Conservation (phyloP, 495 filamentous ascomycete species). For the Trichoderma erinaceum region DNA sequence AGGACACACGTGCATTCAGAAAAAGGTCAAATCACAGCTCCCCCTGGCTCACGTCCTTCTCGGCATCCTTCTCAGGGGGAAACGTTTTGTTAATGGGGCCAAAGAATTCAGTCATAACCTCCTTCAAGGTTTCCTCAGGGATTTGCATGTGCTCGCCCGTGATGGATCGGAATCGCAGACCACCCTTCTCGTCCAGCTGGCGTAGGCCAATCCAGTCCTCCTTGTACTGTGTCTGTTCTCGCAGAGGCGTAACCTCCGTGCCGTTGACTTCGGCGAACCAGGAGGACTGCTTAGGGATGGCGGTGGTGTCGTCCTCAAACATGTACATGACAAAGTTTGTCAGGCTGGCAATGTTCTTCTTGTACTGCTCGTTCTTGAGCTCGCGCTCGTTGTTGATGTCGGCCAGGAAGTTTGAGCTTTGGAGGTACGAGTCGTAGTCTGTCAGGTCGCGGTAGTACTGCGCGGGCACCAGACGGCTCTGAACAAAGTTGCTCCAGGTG, state of each 20-base stretch:
- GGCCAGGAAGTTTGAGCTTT: conserved; percentile 88
- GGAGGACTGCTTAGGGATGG: conserved; percentile 82
- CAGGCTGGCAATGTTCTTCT: conserved; percentile 59
- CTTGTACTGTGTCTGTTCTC: conserved; percentile 68
- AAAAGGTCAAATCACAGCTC: not conserved
- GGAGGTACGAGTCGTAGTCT: conserved; percentile 67
- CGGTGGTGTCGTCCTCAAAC: conserved; percentile 80
- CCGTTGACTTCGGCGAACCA: conserved; percentile 87
- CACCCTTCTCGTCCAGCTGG: conserved; percentile 70
- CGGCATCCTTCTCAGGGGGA: not conserved
- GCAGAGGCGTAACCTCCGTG: conserved; percentile 59
- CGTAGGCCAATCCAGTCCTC: conserved; percentile 94
- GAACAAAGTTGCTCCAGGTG: conserved; percentile 70
- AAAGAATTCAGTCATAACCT: conserved; percentile 69
- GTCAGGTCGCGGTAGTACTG: conserved; percentile 85
- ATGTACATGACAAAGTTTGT: conserved; percentile 83
- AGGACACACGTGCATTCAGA: not conserved
- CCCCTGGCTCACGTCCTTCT: not conserved
- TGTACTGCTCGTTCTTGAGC: conserved; percentile 68
- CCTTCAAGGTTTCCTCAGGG: conserved; percentile 56
- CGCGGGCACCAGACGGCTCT: conserved; percentile 76
- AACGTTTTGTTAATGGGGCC: conserved; percentile 40
- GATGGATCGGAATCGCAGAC: conserved; percentile 63
- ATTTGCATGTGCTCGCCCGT: conserved; percentile 83
- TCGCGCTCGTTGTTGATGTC: conserved; percentile 92